Percentiles rank a stretch among this genome's conserved stretches.
Conservation (phyloP, 1,284 basidiomycete genomes). For the Athelia psychrophila region DNA sequence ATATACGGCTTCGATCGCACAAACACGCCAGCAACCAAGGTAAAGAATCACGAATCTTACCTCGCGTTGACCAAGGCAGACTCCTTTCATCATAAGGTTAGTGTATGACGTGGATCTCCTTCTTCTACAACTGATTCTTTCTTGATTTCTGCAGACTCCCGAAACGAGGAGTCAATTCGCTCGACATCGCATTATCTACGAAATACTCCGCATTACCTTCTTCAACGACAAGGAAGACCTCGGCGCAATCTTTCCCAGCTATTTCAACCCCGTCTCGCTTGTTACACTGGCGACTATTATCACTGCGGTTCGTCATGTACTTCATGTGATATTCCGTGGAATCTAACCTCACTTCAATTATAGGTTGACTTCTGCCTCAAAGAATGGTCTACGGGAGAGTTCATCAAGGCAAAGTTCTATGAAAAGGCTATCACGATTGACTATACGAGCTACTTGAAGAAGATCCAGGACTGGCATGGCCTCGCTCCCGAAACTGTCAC, state of each 20-base stretch:
- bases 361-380: background rate
- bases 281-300: background rate
- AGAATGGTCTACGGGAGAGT: background rate
- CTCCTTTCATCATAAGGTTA: background rate
- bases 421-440: background rate
- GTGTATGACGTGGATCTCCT: background rate
- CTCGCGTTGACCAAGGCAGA: background rate
- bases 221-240: background rate
- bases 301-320: background rate
- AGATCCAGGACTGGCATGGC: background rate
- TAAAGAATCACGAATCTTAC: background rate
- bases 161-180: background rate
- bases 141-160: background rate
- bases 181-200: background rate
- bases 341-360: no score
- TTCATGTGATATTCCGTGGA: no score
- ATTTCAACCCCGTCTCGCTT: background rate
- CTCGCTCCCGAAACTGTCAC: no score
- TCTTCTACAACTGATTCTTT: background rate
- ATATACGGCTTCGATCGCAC: background rate
- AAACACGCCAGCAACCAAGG: background rate
- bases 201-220: background rate
- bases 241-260: background rate
- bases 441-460: background rate
- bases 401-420: background rate